Evolutionary conservation across 2,329 filamentous ascomycete species (phyloP).

Genomic region (Xylariaceae sp.): DNA sequence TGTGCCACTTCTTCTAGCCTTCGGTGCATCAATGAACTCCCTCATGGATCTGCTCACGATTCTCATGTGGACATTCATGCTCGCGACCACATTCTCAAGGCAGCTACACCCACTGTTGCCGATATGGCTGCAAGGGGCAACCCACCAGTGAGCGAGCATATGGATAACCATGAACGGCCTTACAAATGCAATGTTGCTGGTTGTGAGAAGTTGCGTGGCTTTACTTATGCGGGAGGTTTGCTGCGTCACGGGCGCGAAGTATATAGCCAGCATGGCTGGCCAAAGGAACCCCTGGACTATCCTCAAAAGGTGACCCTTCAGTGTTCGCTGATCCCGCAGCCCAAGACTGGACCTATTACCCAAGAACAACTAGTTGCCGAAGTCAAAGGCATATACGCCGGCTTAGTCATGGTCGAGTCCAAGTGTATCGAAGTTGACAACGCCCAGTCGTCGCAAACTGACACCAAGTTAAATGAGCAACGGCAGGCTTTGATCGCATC

Average conservation of each 20-base stretch:
- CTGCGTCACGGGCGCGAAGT: constrained; percentile 90
- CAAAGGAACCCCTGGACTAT: constrained; percentile 83
- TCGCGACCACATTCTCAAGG: too few relatives aligned
- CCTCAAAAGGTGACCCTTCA: too few relatives aligned
- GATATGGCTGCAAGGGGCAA: too few relatives aligned
- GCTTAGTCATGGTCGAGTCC: constrained; percentile 78
- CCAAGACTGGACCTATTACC: constrained; percentile 55
- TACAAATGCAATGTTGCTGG: constrained; percentile 81
- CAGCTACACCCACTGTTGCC: too few relatives aligned
- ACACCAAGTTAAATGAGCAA: constrained; percentile 57
- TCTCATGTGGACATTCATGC: too few relatives aligned
- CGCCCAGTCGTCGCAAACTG: constrained; percentile 45
- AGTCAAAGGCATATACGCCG: constrained; percentile 79
- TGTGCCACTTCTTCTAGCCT: too few relatives aligned
- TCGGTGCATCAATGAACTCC: too few relatives aligned
- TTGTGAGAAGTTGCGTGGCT: constrained; percentile 88
- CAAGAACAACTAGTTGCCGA: constrained; percentile 77
- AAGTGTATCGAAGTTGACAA: constrained; percentile 83
- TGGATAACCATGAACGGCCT: constrained; percentile 95
- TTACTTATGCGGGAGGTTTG: constrained; percentile 90
- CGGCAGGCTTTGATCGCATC: constrained; percentile 82
- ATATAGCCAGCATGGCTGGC: constrained; percentile 83
- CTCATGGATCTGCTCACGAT: too few relatives aligned
- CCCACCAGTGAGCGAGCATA: constrained; percentile 99
- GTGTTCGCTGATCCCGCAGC: constrained; percentile 29